Base-by-base conservation (phyloP, 148 eudicot genomes). In the Rhododendron molle region DNA sequence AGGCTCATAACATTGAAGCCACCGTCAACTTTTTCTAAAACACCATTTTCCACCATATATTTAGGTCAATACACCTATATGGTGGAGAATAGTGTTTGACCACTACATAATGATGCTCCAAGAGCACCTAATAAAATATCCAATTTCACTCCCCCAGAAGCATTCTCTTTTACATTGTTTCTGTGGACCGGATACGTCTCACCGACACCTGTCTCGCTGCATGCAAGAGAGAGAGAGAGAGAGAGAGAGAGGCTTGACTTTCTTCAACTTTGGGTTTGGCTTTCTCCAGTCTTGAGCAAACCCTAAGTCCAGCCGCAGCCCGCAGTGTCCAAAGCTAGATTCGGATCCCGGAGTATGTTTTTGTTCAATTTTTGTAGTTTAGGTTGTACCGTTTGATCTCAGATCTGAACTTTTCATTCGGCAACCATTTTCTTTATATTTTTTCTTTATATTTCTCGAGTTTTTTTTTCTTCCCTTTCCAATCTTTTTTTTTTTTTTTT, bases 131-230 rank as follows among this genome's bases (percentile, higher is more conserved):
- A 50, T 13, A 50, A 50, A 50, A 12, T 50, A 50, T 36, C 54
- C 15, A 13, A 50, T 50, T 50, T 13, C 54, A 50, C 15, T 12
- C 10, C 47, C 54, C 3, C 16, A 12, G 1, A 13, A 50, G 54
- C 54, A 50, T 52, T 50, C 16, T 14, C 56, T 14, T 50, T 3
- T 52, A 14, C 58, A 3, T 52, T 52, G 58, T 14, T 52, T 15
- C 18, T 4, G 58, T 52, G 58, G 58, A 52, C 20, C 58, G 1
- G 58, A 62, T 62, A 2, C 28, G 12, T 90, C 88, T 9, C 10
- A 62, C 60, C 58, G 81, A 71, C 86, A 76, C 81, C 78, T 78
- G 74, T 78, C 5, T 88, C 11, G 5, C 77, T 85, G 88, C 87
- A 86, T 84, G 88, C 50, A 30, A 21, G 69, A 60, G 69, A 60